Evolutionary conservation across 177 flowering plant species (phyloP), one percentile per base, ranked within the genome.

Genomic region (Vitis hybrid): DNA sequence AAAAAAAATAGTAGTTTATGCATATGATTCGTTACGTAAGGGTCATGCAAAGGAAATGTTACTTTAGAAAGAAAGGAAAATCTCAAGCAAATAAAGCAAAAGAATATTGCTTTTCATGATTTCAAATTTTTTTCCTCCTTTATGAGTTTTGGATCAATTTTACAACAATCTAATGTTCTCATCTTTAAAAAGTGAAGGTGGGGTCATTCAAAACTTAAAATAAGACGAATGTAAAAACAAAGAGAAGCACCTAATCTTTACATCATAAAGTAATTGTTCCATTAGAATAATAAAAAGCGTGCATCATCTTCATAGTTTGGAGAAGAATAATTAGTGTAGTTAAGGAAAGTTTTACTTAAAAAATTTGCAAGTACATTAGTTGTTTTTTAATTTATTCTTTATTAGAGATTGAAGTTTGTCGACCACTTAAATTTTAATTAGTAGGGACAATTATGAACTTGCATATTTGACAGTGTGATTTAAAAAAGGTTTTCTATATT

Each of bases 211-310:
- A 4, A 30, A 19, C n/a, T 12, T 24, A 64, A 56, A 55, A 61
- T 3, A 62, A 52, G 2, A 72, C 2, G 11, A 19, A 27, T 21
- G 2, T 0, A 49, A 68, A 49, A 30, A 30, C 3, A 51, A 50
- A 35, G 46, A 35, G 69, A 58, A 69, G 69, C 69, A 57, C 50
- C 62, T 21, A 74, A 64, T 69, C 69, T 64, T 68, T 30, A 54
- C 50, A 67, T 54, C 66, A 46, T 55, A 73, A 66, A 60, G 62
- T 60, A 14, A 49, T 54, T 40, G 52, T 54, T 16, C 21, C 70
- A 60, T 72, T 66, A 62, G 66, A 72, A 72, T 66, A 60, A 60
- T n/a, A 66, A 61, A 72, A 72, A 30, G 56, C 0, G 27, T 24
- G 19, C 19, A 54, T 54, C 46, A 35, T 35, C 46, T 35, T 35